Base-by-base conservation (phyloP, 2,329 filamentous ascomycete species). In the Ophiognomonia clavigignenti-juglandacearum region DNA sequence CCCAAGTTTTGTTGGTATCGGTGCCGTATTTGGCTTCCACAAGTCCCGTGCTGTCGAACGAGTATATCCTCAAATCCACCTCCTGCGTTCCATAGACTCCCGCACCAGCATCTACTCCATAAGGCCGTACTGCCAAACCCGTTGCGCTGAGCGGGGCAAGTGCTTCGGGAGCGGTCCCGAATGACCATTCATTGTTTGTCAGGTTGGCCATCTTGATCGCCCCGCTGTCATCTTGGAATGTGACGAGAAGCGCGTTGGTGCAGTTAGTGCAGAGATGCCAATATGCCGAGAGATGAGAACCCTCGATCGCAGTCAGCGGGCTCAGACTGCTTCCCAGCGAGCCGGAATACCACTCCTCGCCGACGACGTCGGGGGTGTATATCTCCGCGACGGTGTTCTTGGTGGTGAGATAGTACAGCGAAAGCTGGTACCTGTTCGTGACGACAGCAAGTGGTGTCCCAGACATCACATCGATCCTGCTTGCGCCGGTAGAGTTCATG, bases 361-460 rank as follows among this genome's bases (percentile, higher is more conserved):
- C 26, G 6, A 39, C 20, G 13, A 48, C 39, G 13, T 48, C 40
- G 20, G 34, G 36, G 4, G 46, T 20, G 40, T 35, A 48, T 23
- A 48, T 44, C 27, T 48, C 46, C 3, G 40, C 27, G 20, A 48
- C 35, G 6, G 7, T 18, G 27, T 48, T 27, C 23, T 38, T 11
- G 27, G 37, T 48, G 4, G 46, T 48, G 13, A 48, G 20, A n/a
- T 48, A 48, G 40, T 48, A 48, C 34, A 48, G n/a, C 19, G 39
- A 42, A n/a, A 47, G 38, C 16, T 44, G 46, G 19, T 39, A 39
- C 1, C 27, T 23, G 27, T 44, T 48, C 6, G 39, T 48, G 27
- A 44, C 46, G 11, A 40, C 40, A 14, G 46, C 46, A 11, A 48
- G 9, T 4, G 46, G 46, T 13, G 45, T 47, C 3, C 45, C 45